Evolutionary conservation across 345 rosid species (phyloP).

Genomic region (Psidium guajava): DNA sequence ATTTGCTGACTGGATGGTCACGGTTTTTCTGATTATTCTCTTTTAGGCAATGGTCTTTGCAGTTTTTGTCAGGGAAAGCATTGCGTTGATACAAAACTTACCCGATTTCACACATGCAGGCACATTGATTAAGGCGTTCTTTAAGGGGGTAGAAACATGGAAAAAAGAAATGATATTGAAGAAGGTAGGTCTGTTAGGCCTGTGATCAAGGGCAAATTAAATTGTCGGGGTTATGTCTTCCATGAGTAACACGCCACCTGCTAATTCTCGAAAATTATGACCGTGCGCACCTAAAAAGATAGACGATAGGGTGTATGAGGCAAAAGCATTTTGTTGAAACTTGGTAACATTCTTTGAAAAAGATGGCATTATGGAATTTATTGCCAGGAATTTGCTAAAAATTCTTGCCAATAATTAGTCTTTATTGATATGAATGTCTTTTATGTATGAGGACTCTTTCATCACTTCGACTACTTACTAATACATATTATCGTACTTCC

Average conservation of each 20-base stretch:
- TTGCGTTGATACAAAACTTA: not conserved
- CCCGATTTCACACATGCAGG: constrained; percentile 3
- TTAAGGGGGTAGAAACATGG: constrained; percentile 37
- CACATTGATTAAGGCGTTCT: constrained; percentile 31
- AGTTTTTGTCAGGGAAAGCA: not conserved
- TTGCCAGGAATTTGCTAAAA: not conserved
- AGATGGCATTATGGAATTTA: not conserved
- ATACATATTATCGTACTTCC: not conserved
- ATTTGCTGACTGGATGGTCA: constrained; percentile 84
- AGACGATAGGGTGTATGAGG: not conserved
- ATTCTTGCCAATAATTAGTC: not conserved
- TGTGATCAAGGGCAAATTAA: not conserved
- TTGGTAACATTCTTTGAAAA: not conserved
- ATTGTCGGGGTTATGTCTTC: not conserved
- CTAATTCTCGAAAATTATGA: not conserved
- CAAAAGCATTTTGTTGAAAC: not conserved
- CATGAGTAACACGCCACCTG: not conserved
- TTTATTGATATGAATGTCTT: not conserved
- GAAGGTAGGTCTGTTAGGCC: constrained; percentile 7
- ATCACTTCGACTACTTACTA: not conserved
- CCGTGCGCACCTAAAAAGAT: not conserved
- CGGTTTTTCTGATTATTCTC: constrained; percentile 64
- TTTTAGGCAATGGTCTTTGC: constrained; percentile 33
- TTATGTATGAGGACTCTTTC: not conserved
- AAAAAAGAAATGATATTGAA: constrained; percentile 33